phyloP scores from a whole-genome alignment of 208 protist species.

The Trichomonas tenax region DNA sequence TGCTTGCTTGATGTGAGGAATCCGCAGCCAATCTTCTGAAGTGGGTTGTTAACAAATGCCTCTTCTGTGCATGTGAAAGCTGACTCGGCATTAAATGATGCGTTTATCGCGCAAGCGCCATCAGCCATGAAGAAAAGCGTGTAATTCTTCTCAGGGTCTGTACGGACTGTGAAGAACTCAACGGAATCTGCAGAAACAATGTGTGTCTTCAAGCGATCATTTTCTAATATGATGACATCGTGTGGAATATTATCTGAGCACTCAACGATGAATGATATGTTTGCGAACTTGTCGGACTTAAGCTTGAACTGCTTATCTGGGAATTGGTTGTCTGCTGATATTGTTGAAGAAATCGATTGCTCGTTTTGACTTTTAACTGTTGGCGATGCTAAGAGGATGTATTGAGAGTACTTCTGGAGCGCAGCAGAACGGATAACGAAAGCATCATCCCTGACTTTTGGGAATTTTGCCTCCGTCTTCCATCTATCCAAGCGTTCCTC shows the following conservation, averaged over 20 bases:
- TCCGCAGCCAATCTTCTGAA: not conserved
- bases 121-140: not conserved
- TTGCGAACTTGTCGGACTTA: not conserved
- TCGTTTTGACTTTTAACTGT: not conserved
- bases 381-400: not conserved
- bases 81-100: not conserved
- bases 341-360: not conserved
- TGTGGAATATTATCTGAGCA: not conserved
- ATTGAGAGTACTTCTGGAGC: not conserved
- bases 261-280: not conserved
- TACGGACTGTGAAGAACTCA: not conserved
- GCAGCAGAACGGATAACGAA: not conserved
- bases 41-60: not conserved
- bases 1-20: not conserved
- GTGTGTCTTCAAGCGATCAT: not conserved
- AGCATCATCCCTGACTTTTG: not conserved
- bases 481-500: not conserved
- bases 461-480: not conserved
- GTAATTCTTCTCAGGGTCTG: not conserved
- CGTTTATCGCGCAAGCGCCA: not conserved
- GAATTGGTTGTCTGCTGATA: not conserved
- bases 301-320: not conserved
- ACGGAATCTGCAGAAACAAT: not conserved
- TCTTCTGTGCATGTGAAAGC: not conserved
- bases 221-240: not conserved